Base-by-base conservation (phyloP, 2,329 filamentous ascomycete genomes). In the Knufia petricola region DNA sequence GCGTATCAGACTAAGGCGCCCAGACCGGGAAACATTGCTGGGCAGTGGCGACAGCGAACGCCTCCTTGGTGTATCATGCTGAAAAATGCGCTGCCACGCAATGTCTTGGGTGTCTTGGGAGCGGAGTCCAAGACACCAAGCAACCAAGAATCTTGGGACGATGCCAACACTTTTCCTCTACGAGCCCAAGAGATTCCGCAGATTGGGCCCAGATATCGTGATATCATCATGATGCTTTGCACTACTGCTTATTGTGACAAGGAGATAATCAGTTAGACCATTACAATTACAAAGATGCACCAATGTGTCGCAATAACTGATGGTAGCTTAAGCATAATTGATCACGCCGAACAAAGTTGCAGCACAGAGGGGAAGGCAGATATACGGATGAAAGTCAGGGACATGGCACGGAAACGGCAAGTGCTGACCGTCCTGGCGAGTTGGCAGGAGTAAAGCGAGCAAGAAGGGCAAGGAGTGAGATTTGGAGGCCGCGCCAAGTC, bases 111-210 rank as follows among this genome's bases (percentile, higher is more conserved):
- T 44, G 28, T 44, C 41, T 44, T 44, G 41, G 41, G 41, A 53
- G 49, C 21, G 28, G 42, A 48, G 28, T 48, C 52, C 49, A 53
- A 51, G 51, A 47, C 42, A 46, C 43, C 38, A 45, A 31, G 41
- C 24, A 32, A 17, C 41, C 41, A 44, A 44, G 41, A 44, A 31
- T 32, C 41, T 44, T 44, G 41, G 41, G 28, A n/a, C 19, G n/a
- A 32, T 44, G 41, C 41, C 41, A 44, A 44, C 41, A 44, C 41
- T 32, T 44, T n/a, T 44, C 41, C 41, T 32, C 41, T 44, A 19
- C 20, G 7, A 44, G 28, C 7, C 41, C 23, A 44, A 32, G 24
- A 31, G 9, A 44, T 44, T 32, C 41, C 41, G 41, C 41, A 31
- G 13, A 31, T 17, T n/a, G 20, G 4, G 20, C 37, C 43, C 49